Conservation (phyloP, 805 yeast genomes). For the Tanozyma kutaoensis region DNA sequence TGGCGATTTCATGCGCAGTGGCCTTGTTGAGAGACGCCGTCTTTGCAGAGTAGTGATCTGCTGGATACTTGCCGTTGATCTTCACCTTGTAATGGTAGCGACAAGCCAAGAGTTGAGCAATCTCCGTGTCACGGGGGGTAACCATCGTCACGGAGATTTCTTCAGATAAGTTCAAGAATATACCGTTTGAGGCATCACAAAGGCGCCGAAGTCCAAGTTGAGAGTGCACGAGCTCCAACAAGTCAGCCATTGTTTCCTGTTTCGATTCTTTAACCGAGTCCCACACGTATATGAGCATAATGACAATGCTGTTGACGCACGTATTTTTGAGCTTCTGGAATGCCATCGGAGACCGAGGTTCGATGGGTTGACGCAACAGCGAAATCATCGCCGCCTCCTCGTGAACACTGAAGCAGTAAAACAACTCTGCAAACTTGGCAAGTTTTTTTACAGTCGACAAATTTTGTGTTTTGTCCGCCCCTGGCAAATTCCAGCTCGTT, state of each 20-base stretch:
- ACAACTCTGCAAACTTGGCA: constrained; percentile 22
- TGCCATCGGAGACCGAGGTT: constrained; percentile 27
- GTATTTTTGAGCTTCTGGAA: constrained; percentile 33
- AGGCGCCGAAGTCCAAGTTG: constrained; percentile 57
- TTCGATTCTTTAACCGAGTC: constrained; percentile 1
- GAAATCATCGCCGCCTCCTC: constrained; percentile 36
- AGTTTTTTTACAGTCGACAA: constrained; percentile 8
- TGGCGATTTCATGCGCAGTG: constrained; percentile 24
- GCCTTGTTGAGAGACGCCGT: constrained; percentile 12
- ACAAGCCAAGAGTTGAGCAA: constrained; percentile 71
- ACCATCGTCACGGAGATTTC: constrained; percentile 31
- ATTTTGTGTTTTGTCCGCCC: neutral
- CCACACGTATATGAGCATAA: constrained; percentile 24
- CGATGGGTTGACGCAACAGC: constrained; percentile 25
- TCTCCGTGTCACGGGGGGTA: constrained; percentile 44
- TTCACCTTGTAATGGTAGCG: constrained; percentile 56
- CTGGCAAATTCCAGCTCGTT: constrained; percentile 20
- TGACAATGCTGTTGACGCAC: constrained; percentile 21
- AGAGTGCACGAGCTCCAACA: constrained; percentile 50
- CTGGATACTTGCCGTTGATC: constrained; percentile 46
- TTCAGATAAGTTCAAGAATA: constrained; percentile 49
- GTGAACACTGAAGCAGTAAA: constrained; percentile 36
- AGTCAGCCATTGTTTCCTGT: constrained; percentile 25
- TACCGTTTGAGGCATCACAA: constrained; percentile 55
- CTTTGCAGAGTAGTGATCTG: constrained; percentile 43